phyloP scores from a whole-genome alignment of 257 asterid genomes.

The Scutellaria barbata region DNA sequence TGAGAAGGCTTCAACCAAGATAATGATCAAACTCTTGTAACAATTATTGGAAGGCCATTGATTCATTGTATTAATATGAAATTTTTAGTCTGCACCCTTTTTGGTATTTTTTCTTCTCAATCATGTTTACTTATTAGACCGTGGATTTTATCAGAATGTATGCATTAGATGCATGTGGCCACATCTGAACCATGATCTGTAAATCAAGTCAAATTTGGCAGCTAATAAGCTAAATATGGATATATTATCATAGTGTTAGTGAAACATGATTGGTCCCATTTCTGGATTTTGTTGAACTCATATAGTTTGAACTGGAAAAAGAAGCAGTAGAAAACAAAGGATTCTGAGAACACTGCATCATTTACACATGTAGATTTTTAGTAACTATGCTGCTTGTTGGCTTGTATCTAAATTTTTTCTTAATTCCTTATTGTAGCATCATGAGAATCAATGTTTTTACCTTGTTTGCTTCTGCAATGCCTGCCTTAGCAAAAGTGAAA shows the following conservation, averaged over 20 bases:
- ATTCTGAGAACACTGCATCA: constrained; percentile 11
- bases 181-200: constrained; percentile 5
- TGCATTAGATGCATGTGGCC: constrained; percentile 16
- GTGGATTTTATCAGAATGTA: neutral
- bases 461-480: neutral
- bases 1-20: neutral
- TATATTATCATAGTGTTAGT: neutral
- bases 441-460: neutral
- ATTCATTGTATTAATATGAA: constrained; percentile 13
- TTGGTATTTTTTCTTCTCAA: neutral
- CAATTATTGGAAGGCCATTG: neutral
- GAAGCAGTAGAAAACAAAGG: neutral
- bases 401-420: constrained; percentile 22
- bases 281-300: constrained; percentile 1
- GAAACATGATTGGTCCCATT: constrained; percentile 7
- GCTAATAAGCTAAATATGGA: constrained; percentile 13
- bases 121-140: constrained; percentile 2
- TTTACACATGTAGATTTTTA: neutral
- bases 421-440: neutral
- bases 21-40: neutral
- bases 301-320: constrained; percentile 19
- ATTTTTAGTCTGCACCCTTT: neutral
- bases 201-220: constrained; percentile 1
- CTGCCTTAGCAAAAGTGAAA: constrained; percentile 7
- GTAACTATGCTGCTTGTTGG: neutral